These are phyloP conservation scores for Cornus kousa DNA, from an alignment of 148 eudicot species.

Conservation along the genomic window DNA sequence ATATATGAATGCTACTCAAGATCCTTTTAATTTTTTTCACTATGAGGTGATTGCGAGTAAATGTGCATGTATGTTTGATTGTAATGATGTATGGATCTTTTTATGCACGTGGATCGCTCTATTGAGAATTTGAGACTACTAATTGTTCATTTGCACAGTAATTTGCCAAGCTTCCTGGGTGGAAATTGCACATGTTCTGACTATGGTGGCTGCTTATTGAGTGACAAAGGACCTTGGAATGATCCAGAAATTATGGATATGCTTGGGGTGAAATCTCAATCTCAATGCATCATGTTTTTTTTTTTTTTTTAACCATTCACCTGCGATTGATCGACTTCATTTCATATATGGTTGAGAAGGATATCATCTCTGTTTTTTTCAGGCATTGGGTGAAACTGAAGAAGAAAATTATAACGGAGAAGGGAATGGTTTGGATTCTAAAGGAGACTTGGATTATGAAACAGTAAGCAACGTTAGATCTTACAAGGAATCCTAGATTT, in stretches of 20 bases:
- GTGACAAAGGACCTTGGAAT: constrained; percentile 72
- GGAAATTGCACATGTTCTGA: constrained; percentile 62
- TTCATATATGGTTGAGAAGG: background rate
- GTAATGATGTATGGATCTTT: background rate
- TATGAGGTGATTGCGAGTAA: too few species aligned
- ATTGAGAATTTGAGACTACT: background rate
- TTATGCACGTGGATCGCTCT: background rate
- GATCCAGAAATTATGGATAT: constrained; percentile 38
- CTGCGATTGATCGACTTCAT: background rate
- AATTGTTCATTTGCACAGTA: constrained; percentile 27
- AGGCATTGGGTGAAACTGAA: constrained; percentile 26
- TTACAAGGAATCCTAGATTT: background rate
- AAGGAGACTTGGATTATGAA: background rate
- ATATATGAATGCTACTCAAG: background rate
- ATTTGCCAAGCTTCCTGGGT: constrained; percentile 59
- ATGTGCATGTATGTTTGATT: background rate
- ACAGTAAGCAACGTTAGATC: constrained; percentile 11
- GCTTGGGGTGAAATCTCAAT: constrained; percentile 34
- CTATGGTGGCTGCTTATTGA: constrained; percentile 53
- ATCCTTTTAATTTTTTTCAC: too few species aligned
- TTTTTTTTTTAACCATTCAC: background rate
- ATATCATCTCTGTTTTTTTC: background rate
- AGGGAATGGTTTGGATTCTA: background rate
- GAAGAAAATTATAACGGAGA: constrained; percentile 13
- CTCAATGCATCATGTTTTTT: too few species aligned